These are phyloP conservation scores for Cryptosporidium felis DNA, from an alignment of 169 alveolate species.

Conservation along the genomic window DNA sequence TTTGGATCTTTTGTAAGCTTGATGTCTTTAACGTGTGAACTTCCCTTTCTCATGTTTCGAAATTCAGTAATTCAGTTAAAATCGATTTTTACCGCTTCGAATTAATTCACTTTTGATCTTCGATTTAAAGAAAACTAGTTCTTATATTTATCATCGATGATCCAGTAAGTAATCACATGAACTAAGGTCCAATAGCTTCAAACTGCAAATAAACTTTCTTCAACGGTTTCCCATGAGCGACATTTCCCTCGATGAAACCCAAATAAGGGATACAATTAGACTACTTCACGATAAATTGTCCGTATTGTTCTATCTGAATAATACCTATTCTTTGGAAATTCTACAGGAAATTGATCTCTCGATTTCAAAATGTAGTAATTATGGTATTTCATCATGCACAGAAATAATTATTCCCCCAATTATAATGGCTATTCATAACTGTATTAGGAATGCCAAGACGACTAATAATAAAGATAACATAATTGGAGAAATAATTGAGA, in stretches of 20 bases:
- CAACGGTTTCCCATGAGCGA: not conserved
- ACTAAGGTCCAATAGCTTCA: too few relatives aligned
- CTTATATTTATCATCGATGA: too few relatives aligned
- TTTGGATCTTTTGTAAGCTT: not conserved
- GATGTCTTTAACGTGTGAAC: not conserved
- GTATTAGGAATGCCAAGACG: conserved; percentile 14
- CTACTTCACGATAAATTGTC: conserved; percentile 13
- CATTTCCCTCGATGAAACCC: conserved; percentile 8
- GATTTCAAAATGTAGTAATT: conserved; percentile 15
- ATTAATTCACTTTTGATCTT: too few relatives aligned
- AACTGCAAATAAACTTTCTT: too few relatives aligned
- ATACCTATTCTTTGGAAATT: not conserved
- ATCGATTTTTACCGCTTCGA: too few relatives aligned
- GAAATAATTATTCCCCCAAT: conserved; percentile 44
- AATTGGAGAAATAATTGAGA: too few relatives aligned
- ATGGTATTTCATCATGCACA: conserved; percentile 18
- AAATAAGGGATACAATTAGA: conserved; percentile 35
- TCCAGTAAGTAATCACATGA: too few relatives aligned
- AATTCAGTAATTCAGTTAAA: not conserved
- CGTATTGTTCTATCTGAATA: not conserved
- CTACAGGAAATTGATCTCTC: not conserved
- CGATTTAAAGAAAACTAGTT: too few relatives aligned
- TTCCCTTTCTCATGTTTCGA: not conserved
- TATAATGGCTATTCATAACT: conserved; percentile 31
- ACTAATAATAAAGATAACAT: too few relatives aligned